Evolutionary conservation across 2,329 filamentous ascomycete species (phyloP).

Genomic region (Claviceps maximensis): DNA sequence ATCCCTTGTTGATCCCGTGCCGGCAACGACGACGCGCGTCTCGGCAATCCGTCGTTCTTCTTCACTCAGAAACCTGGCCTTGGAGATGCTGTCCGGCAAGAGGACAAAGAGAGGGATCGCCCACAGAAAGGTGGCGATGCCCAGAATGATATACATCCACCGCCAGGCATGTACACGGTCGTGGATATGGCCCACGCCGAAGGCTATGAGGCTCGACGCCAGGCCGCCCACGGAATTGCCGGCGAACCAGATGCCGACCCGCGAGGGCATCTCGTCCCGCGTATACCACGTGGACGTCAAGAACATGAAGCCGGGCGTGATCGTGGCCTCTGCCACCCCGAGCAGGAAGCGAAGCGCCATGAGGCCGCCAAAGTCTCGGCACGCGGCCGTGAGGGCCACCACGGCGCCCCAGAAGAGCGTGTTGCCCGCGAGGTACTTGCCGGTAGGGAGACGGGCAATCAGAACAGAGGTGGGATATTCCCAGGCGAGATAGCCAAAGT

Average conservation of each 20-base stretch:
- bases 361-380: constrained; percentile 23
- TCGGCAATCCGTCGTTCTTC: constrained; percentile 36
- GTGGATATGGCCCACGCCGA: constrained; percentile 40
- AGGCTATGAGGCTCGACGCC: constrained; percentile 36
- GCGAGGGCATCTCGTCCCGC: constrained; percentile 29
- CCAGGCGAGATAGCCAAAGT: constrained; percentile 33
- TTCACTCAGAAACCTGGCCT: constrained; percentile 41
- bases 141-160: constrained; percentile 46
- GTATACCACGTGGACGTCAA: constrained; percentile 41
- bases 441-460: constrained; percentile 32
- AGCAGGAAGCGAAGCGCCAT: constrained; percentile 37
- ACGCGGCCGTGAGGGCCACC: constrained; percentile 29
- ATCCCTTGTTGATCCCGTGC: constrained; percentile 37
- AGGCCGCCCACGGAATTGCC: constrained; percentile 36
- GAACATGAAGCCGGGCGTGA: constrained; percentile 39
- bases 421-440: constrained; percentile 31
- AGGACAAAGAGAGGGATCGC: constrained; percentile 32
- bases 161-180: constrained; percentile 35
- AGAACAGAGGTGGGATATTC: constrained; percentile 35
- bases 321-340: constrained; percentile 39
- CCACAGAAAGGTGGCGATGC: constrained; percentile 37
- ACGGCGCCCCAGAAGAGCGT: constrained; percentile 35
- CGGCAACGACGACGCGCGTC: constrained; percentile 33
- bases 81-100: constrained; percentile 40
- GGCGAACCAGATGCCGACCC: constrained; percentile 43